These are phyloP conservation scores for Pythium rhizo-oryzae DNA, from an alignment of 352 stramenopile species.

Conservation along the genomic window DNA sequence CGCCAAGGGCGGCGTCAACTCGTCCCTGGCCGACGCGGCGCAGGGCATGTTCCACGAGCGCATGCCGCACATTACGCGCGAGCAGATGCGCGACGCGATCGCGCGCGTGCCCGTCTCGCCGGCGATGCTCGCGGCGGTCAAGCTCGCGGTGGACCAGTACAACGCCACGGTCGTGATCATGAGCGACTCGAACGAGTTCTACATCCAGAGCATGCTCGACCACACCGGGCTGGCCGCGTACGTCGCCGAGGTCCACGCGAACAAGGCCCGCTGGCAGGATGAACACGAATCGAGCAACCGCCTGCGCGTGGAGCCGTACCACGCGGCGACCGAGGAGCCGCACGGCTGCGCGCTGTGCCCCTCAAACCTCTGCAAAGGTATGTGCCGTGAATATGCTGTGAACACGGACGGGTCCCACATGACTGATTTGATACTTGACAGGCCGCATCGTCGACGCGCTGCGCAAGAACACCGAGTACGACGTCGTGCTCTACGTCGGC, in stretches of 20 bases:
- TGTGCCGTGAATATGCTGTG: background rate
- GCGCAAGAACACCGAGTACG: background rate
- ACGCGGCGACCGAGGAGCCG: conserved; percentile 12
- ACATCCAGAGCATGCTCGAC: conserved; percentile 32
- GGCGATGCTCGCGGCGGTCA: conserved; percentile 52
- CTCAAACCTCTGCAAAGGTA: conserved; percentile 39
- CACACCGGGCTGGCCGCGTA: conserved; percentile 20
- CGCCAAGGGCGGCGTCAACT: conserved; percentile 20
- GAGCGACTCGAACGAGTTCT: conserved; percentile 37
- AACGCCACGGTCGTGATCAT: conserved; percentile 27
- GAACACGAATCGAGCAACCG: conserved; percentile 5
- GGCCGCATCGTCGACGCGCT: conserved; percentile 24
- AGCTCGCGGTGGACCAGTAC: conserved; percentile 20
- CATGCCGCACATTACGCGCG: conserved; percentile 22
- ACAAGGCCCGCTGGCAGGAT: conserved; percentile 23
- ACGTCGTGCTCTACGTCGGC: conserved; percentile 27
- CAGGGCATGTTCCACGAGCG: conserved; percentile 29
- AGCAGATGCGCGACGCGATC: conserved; percentile 25
- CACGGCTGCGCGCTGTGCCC: conserved; percentile 33
- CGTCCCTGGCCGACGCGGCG: conserved; percentile 38
- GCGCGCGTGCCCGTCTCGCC: conserved; percentile 24
- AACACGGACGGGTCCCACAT: background rate
- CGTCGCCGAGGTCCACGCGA: conserved; percentile 28
- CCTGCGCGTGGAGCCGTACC: conserved; percentile 26
- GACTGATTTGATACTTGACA: background rate